phyloP scores from a whole-genome alignment of 805 yeast genomes.

The Metschnikowia aberdeeniae region DNA sequence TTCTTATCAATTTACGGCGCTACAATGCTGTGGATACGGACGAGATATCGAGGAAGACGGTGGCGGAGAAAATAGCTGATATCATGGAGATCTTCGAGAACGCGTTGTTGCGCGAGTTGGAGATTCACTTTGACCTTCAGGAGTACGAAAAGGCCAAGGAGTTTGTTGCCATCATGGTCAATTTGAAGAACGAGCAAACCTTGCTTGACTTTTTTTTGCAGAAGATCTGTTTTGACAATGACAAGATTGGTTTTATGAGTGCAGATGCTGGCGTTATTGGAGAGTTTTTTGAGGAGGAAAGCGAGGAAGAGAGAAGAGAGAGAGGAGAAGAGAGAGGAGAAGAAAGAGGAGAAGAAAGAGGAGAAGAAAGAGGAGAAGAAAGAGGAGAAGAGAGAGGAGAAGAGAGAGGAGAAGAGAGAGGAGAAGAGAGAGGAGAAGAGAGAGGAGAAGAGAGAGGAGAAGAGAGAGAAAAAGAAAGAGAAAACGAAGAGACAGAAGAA shows the following conservation, averaged over 20 bases:
- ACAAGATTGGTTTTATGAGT: constrained; percentile 26
- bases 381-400: not conserved
- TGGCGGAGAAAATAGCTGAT: constrained; percentile 45
- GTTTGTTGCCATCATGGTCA: constrained; percentile 34
- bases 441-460: constrained; percentile 3
- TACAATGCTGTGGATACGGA: constrained; percentile 35
- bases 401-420: not conserved
- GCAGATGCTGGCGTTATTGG: constrained; percentile 26
- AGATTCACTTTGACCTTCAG: constrained; percentile 46
- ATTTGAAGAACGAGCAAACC: constrained; percentile 39
- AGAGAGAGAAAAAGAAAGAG: not conserved
- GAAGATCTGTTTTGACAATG: constrained; percentile 38
- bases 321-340: constrained; percentile 6
- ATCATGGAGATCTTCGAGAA: constrained; percentile 66
- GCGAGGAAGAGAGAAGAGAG: not conserved
- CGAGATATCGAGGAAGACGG: constrained; percentile 26
- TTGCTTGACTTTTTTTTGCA: constrained; percentile 42
- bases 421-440: not conserved
- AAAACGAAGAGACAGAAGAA: not conserved
- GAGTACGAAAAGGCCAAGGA: constrained; percentile 38
- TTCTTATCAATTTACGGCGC: constrained; percentile 37
- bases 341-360: not conserved
- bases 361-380: constrained; percentile 3
- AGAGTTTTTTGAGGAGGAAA: constrained; percentile 18
- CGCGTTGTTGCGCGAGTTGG: constrained; percentile 67